Percentiles rank a stretch among this genome's conserved stretches.
Conservation (phyloP, 495 filamentous ascomycete species). For the Chaetomium cochliodes region DNA sequence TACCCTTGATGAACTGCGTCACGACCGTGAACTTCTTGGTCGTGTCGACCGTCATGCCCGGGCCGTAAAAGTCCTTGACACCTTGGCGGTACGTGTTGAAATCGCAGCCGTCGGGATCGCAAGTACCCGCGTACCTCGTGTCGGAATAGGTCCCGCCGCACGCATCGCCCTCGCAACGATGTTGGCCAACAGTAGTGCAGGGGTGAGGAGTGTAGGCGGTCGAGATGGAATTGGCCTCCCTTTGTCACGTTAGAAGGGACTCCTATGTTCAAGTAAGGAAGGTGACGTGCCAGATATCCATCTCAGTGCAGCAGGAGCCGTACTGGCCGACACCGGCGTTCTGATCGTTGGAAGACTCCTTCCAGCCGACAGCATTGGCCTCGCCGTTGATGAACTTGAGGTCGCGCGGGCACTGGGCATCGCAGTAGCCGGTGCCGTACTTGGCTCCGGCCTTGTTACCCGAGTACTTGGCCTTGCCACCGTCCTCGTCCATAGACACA, state of each 20-base stretch:
- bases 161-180: slow-evolving; percentile 50
- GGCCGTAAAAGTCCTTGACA: slow-evolving; percentile 61
- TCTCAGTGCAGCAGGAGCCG: slow-evolving; percentile 71
- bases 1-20: slow-evolving; percentile 61
- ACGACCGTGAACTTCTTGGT: slow-evolving; percentile 68
- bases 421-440: slow-evolving; percentile 59
- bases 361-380: slow-evolving; percentile 62
- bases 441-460: slow-evolving; percentile 59
- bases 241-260: neutral
- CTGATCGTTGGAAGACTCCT: slow-evolving; percentile 53
- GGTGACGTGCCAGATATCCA: slow-evolving; percentile 57
- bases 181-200: slow-evolving; percentile 57
- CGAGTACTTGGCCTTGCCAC: slow-evolving; percentile 51
- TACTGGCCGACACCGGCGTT: slow-evolving; percentile 60
- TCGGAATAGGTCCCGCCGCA: slow-evolving; percentile 53
- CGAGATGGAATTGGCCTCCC: slow-evolving; percentile 67
- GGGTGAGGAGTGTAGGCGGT: slow-evolving; percentile 66
- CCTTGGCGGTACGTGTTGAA: slow-evolving; percentile 74
- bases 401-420: slow-evolving; percentile 56
- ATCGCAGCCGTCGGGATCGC: slow-evolving; percentile 72
- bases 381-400: slow-evolving; percentile 54
- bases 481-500: slow-evolving; percentile 56
- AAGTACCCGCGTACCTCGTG: slow-evolving; percentile 56
- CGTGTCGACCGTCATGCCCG: slow-evolving; percentile 61
- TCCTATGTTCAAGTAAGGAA: too few species aligned